These are phyloP conservation scores for Geotrichum fermentans DNA, from an alignment of 1,139 yeast species.

Conservation along the genomic window DNA sequence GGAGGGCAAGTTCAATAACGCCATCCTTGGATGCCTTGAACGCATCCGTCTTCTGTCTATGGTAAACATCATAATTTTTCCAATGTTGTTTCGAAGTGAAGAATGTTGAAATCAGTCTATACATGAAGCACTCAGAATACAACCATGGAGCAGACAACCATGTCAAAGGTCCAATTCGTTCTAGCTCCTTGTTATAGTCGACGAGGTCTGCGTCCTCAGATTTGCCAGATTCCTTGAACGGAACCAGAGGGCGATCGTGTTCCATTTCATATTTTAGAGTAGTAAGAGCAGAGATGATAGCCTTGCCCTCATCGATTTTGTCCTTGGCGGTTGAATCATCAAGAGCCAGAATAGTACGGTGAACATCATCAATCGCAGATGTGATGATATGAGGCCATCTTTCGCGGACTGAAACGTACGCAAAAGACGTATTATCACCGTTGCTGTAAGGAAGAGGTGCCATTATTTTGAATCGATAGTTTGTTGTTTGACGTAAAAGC, in stretches of 20 bases:
- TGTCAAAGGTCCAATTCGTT: slow-evolving; percentile 41
- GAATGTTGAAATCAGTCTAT: slow-evolving; percentile 54
- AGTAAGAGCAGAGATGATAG: slow-evolving; percentile 38
- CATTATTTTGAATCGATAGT: background rate
- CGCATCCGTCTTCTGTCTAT: slow-evolving; percentile 62
- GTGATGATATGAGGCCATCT: slow-evolving; percentile 86
- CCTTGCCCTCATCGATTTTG: slow-evolving; percentile 36
- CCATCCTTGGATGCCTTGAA: slow-evolving; percentile 73
- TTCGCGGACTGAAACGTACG: slow-evolving; percentile 66
- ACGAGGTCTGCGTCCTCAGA: slow-evolving; percentile 30
- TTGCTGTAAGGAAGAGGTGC: slow-evolving; percentile 42
- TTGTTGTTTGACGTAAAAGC: no score
- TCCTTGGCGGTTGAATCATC: slow-evolving; percentile 20
- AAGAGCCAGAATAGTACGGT: slow-evolving; percentile 34
- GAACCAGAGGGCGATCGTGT: slow-evolving; percentile 31
- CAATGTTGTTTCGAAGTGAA: slow-evolving; percentile 46
- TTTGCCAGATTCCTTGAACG: slow-evolving; percentile 26
- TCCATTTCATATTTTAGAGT: slow-evolving; percentile 34
- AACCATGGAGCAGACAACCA: slow-evolving; percentile 96
- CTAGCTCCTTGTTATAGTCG: slow-evolving; percentile 41
- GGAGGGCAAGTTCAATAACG: slow-evolving; percentile 72
- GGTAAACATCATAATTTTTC: slow-evolving; percentile 67
- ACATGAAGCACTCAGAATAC: slow-evolving; percentile 76
- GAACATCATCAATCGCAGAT: slow-evolving; percentile 61
- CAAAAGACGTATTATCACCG: slow-evolving; percentile 72